phyloP scores from a whole-genome alignment of 2,329 filamentous ascomycete genomes.

The Thielaviopsis populi region DNA sequence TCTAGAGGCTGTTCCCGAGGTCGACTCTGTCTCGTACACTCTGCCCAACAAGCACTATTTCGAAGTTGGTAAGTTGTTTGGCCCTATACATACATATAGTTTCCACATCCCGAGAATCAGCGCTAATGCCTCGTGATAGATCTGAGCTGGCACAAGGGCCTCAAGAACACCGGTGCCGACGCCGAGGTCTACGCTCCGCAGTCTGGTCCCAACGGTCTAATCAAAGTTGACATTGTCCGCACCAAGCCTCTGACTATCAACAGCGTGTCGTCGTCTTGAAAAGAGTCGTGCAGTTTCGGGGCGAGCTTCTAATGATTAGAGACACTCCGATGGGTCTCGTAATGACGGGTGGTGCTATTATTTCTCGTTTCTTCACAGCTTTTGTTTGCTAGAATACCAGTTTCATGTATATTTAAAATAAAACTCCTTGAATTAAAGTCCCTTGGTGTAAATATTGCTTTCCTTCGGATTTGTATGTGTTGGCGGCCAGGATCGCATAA shows the following conservation, averaged over 20 bases:
- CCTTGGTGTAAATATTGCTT: not conserved
- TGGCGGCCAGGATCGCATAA: too few relatives aligned
- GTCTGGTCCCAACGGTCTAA: slow-evolving; percentile 83
- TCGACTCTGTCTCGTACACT: slow-evolving; percentile 62
- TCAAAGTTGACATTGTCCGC: slow-evolving; percentile 76
- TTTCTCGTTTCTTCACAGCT: not conserved
- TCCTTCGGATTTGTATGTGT: not conserved
- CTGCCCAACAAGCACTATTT: slow-evolving; percentile 99
- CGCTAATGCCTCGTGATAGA: slow-evolving; percentile 35
- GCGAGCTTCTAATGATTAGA: slow-evolving; percentile 3
- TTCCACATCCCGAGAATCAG: not conserved
- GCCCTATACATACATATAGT: not conserved
- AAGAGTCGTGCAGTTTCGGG: not conserved
- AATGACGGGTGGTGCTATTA: not conserved
- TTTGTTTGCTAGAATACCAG: not conserved
- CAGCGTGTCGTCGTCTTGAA: slow-evolving; percentile 9
- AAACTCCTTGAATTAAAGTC: not conserved
- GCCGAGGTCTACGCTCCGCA: slow-evolving; percentile 93
- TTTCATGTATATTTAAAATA: not conserved
- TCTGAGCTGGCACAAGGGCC: slow-evolving; percentile 86
- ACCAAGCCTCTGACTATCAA: slow-evolving; percentile 15
- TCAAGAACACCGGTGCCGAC: slow-evolving; percentile 90
- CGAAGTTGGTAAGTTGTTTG: slow-evolving; percentile 56
- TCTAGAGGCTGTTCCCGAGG: slow-evolving; percentile 55
- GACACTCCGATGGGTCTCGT: not conserved